A percentile compares a stretch with the other conserved stretches of the same genome.
phyloP scores from a whole-genome alignment of 305 asterid species.

The Euphrasia arctica region DNA sequence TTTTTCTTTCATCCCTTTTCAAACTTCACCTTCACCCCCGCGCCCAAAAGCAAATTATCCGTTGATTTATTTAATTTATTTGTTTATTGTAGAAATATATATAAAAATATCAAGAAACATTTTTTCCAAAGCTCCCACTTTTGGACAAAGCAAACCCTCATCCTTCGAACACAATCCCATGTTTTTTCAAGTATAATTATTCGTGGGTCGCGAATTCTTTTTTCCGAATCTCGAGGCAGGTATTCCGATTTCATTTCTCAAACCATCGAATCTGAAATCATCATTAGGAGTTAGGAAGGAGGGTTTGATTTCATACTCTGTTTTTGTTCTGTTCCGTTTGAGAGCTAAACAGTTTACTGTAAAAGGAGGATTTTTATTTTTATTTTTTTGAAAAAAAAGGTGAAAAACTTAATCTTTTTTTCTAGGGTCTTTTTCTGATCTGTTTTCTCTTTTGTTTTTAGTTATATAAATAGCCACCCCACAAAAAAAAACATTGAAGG shows the following conservation, averaged over 20 bases:
- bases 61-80: not conserved
- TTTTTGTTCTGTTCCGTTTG: slow-evolving; percentile 36
- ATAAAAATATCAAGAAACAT: not conserved
- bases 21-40: not conserved
- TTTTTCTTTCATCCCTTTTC: not conserved
- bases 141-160: not conserved
- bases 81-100: not conserved
- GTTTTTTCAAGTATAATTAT: not conserved
- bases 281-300: not conserved
- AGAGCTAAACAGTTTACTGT: slow-evolving; percentile 40
- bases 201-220: not conserved
- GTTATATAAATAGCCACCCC: slow-evolving; percentile 41
- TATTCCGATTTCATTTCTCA: no score
- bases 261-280: no score
- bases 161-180: not conserved
- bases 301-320: not conserved
- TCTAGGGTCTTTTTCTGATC: slow-evolving; percentile 33
- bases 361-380: slow-evolving; percentile 26
- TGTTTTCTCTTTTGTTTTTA: slow-evolving; percentile 15
- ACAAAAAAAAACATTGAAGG: slow-evolving; percentile 12
- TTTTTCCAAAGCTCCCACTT: not conserved
- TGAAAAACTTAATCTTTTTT: slow-evolving; percentile 53
- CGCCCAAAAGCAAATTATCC: not conserved
- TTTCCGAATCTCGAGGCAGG: not conserved
- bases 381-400: slow-evolving; percentile 28